A percentile compares a stretch with the other conserved stretches of the same genome.
phyloP scores from a whole-genome alignment of 306 rosid species.

The Rosa chinensis region DNA sequence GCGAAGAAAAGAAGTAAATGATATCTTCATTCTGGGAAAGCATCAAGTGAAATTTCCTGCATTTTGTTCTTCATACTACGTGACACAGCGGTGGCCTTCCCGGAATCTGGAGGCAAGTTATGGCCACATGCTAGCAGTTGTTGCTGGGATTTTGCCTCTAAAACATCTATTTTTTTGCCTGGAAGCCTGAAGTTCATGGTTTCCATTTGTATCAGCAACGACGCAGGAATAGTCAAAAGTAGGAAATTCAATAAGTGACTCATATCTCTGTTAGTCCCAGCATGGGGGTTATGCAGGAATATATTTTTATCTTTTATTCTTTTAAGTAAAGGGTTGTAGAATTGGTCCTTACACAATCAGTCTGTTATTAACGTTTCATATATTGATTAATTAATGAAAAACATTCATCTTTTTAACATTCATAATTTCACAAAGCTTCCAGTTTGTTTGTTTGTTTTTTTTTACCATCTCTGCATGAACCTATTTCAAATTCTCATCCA shows the following conservation, averaged over 20 bases:
- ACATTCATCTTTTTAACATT: constrained; percentile 15
- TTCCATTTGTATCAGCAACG: constrained; percentile 60
- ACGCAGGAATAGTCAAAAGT: constrained; percentile 56
- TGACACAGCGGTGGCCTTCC: constrained; percentile 32
- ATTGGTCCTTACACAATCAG: constrained; percentile 40
- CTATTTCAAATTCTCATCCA: neutral
- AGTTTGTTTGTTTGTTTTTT: too few species aligned
- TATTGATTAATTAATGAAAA: constrained; percentile 59
- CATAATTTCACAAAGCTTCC: constrained; percentile 23
- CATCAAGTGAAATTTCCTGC: constrained; percentile 30
- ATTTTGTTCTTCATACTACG: constrained; percentile 33
- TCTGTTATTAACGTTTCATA: constrained; percentile 51
- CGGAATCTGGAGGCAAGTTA: constrained; percentile 41
- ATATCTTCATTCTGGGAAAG: constrained; percentile 34
- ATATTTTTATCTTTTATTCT: constrained; percentile 46
- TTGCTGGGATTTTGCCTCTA: constrained; percentile 42
- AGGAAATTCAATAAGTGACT: constrained; percentile 62
- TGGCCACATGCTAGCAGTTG: constrained; percentile 34
- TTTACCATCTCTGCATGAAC: neutral
- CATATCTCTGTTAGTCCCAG: constrained; percentile 41
- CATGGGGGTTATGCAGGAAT: constrained; percentile 48
- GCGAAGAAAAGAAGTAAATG: constrained; percentile 98
- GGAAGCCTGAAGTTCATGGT: constrained; percentile 44
- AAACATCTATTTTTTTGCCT: constrained; percentile 34
- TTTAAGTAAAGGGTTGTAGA: constrained; percentile 53